A percentile compares a stretch with the other conserved stretches of the same genome.
Evolutionary conservation across 768 basidiomycete genomes (phyloP).

Genomic region (Boletus speciosus): DNA sequence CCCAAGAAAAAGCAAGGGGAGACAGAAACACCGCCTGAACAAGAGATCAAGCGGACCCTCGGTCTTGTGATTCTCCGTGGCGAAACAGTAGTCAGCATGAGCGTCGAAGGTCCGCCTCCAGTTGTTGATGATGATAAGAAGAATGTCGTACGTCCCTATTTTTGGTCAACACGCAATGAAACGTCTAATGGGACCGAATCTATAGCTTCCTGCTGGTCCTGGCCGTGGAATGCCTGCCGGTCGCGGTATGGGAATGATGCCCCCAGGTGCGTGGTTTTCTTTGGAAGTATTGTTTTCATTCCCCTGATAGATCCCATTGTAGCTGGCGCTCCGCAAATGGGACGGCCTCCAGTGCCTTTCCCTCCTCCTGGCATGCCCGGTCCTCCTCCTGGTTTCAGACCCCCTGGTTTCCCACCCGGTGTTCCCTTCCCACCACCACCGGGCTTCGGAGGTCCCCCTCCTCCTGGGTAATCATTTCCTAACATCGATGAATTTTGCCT

Average conservation of each 20-base stretch:
- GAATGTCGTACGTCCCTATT: constrained; percentile 54
- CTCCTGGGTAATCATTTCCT: constrained; percentile 65
- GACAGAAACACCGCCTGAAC: constrained; percentile 66
- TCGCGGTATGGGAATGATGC: constrained; percentile 95
- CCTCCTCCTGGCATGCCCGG: constrained; percentile 78
- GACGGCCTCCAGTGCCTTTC: constrained; percentile 64
- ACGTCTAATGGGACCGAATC: constrained; percentile 17
- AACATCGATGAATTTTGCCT: background rate
- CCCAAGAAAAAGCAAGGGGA: constrained; percentile 89
- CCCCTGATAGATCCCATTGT: constrained; percentile 12
- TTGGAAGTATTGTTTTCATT: constrained; percentile 14
- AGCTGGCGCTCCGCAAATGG: constrained; percentile 62
- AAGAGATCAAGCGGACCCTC: constrained; percentile 94
- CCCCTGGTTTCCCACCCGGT: constrained; percentile 79
- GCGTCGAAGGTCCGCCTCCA: constrained; percentile 94
- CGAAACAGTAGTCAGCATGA: constrained; percentile 92
- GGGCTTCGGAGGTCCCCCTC: constrained; percentile 77
- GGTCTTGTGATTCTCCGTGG: constrained; percentile 97
- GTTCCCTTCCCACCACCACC: constrained; percentile 80
- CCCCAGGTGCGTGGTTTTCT: constrained; percentile 56
- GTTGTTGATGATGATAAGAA: constrained; percentile 87
- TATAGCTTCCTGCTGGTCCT: constrained; percentile 80
- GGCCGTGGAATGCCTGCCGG: constrained; percentile 96
- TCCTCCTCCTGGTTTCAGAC: constrained; percentile 81
- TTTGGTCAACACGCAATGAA: constrained; percentile 1